These are phyloP conservation scores for Populus hybrid DNA, from an alignment of 441 rosid species.

Conservation along the genomic window DNA sequence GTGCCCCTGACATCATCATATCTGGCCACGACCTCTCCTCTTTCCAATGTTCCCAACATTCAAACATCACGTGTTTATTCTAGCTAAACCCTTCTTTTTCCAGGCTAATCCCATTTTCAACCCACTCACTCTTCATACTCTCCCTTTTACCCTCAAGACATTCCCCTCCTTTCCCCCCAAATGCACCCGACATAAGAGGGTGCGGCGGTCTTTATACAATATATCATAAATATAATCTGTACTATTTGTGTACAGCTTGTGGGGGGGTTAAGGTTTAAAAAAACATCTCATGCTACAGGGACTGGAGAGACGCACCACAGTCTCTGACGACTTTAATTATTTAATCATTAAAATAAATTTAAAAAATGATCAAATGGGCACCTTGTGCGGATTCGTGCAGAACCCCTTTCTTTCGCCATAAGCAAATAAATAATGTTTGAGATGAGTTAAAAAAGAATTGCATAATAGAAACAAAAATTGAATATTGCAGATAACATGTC, in stretches of 20 bases:
- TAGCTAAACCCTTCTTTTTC: background rate
- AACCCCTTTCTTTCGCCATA: slow-evolving; percentile 39
- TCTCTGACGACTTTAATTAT: background rate
- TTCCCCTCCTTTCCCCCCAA: background rate
- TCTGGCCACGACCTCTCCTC: slow-evolving; percentile 69
- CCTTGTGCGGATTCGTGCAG: slow-evolving; percentile 28
- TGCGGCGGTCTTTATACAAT: background rate
- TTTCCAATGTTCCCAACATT: slow-evolving; percentile 68
- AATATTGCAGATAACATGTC: background rate
- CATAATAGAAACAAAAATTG: background rate
- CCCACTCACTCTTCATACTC: background rate
- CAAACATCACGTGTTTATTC: slow-evolving; percentile 55
- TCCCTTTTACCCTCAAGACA: background rate
- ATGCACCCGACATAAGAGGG: background rate
- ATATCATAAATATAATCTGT: background rate
- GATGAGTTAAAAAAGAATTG: background rate
- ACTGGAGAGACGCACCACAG: background rate
- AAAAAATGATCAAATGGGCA: background rate
- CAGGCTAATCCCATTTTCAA: slow-evolving; percentile 10
- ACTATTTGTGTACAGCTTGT: background rate
- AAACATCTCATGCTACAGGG: background rate
- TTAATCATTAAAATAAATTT: background rate
- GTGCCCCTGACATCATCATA: slow-evolving; percentile 55
- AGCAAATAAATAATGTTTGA: slow-evolving; percentile 20
- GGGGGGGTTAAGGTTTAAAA: background rate